Evolutionary conservation across 371 early-diverging fungal genomes (phyloP).

Genomic region (Mortierella sp.): DNA sequence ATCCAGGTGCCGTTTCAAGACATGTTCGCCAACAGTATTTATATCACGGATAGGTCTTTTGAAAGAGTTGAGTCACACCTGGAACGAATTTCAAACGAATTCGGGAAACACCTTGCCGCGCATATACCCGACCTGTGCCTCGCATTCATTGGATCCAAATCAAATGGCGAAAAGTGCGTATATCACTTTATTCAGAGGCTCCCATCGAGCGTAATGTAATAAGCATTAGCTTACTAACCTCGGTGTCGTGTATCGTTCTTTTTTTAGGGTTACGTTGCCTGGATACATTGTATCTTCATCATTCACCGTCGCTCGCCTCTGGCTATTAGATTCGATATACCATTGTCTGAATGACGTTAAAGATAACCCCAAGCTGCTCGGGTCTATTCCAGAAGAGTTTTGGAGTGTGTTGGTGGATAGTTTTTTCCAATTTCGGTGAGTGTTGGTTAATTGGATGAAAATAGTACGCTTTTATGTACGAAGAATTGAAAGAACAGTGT

Average conservation of each 20-base stretch:
- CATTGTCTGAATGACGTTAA: constrained; percentile 51
- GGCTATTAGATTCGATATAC: constrained; percentile 55
- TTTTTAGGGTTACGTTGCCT: constrained; percentile 33
- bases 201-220: neutral
- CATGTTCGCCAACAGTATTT: constrained; percentile 43
- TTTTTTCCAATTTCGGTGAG: constrained; percentile 50
- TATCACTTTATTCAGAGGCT: neutral
- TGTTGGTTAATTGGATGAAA: neutral
- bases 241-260: too few species aligned
- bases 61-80: constrained; percentile 46
- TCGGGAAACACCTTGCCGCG: constrained; percentile 27
- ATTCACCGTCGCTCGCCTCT: constrained; percentile 52
- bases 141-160: constrained; percentile 34
- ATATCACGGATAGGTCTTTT: constrained; percentile 27
- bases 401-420: constrained; percentile 43
- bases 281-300: constrained; percentile 39
- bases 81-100: constrained; percentile 35
- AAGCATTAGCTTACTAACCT: neutral
- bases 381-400: constrained; percentile 38
- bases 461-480: neutral
- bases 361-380: constrained; percentile 33
- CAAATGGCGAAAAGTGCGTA: constrained; percentile 34
- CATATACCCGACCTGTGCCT: constrained; percentile 45
- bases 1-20: constrained; percentile 56
- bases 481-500: neutral